Percentiles rank a stretch among this genome's conserved stretches.
Conservation (phyloP, 768 basidiomycete species). For the Suillus discolor region DNA sequence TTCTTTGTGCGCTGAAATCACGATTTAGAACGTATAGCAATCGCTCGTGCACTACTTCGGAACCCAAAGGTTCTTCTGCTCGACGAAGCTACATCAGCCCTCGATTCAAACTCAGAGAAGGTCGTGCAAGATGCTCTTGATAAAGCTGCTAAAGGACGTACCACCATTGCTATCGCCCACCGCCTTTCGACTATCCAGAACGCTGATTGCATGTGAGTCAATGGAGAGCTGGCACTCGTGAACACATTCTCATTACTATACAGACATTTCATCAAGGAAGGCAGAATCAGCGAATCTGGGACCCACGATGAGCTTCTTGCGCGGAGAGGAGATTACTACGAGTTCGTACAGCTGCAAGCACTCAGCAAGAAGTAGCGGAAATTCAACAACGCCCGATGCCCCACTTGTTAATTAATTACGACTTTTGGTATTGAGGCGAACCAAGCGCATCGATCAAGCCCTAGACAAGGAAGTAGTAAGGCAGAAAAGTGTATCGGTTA, state of each 20-base stretch:
- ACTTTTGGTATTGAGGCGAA: too few species aligned
- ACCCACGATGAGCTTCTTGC: conserved; percentile 83
- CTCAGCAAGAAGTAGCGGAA: conserved; percentile 43
- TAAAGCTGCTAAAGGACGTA: conserved; percentile 87
- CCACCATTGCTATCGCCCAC: conserved; percentile 95
- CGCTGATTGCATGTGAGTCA: conserved; percentile 78
- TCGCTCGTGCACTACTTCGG: conserved; percentile 86
- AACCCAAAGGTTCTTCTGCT: conserved; percentile 88
- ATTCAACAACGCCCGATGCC: neutral
- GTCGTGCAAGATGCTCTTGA: conserved; percentile 96
- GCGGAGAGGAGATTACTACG: conserved; percentile 71
- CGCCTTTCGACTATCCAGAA: conserved; percentile 94
- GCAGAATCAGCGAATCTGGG: conserved; percentile 80
- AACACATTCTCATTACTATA: conserved; percentile 7
- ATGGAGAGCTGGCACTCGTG: neutral
- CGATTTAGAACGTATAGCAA: conserved; percentile 64
- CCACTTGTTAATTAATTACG: too few species aligned
- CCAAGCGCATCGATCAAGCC: too few species aligned
- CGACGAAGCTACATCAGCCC: conserved; percentile 90
- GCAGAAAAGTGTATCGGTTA: too few species aligned
- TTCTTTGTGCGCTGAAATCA: conserved; percentile 4
- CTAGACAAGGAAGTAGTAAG: too few species aligned
- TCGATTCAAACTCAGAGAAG: conserved; percentile 91
- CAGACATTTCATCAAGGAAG: conserved; percentile 90
- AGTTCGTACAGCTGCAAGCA: conserved; percentile 85